These are phyloP conservation scores for Xylona heveae DNA, from an alignment of 495 filamentous ascomycete species.

Conservation along the genomic window DNA sequence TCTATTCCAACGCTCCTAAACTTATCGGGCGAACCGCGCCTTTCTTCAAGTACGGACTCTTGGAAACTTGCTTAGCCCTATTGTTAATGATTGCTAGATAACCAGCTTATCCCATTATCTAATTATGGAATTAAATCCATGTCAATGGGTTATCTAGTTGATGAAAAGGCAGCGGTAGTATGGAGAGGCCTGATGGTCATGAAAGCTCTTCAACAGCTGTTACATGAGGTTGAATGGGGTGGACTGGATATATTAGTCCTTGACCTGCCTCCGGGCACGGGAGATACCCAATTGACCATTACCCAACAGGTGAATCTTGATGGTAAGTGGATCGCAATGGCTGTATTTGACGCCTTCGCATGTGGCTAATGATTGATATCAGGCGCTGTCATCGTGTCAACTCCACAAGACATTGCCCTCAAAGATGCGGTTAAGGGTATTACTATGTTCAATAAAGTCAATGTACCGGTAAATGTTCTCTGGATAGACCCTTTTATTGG, in stretches of 20 bases:
- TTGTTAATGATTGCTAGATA: constrained; percentile 26
- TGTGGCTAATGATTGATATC: background rate
- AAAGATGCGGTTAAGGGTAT: constrained; percentile 79
- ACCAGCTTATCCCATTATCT: constrained; percentile 69
- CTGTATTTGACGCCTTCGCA: background rate
- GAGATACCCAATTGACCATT: constrained; percentile 83
- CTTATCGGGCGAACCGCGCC: constrained; percentile 47
- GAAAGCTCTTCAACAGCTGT: constrained; percentile 87
- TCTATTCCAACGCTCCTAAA: constrained; percentile 82
- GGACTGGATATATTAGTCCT: constrained; percentile 66
- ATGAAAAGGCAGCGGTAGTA: constrained; percentile 59
- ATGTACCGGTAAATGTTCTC: constrained; percentile 32
- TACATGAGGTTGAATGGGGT: constrained; percentile 87
- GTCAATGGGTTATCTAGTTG: constrained; percentile 91
- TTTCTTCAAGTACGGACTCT: constrained; percentile 31
- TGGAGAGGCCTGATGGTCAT: constrained; percentile 97
- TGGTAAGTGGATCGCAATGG: constrained; percentile 21
- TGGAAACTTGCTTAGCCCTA: constrained; percentile 4
- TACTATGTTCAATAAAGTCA: constrained; percentile 72
- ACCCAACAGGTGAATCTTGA: constrained; percentile 76
- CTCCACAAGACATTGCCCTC: constrained; percentile 77
- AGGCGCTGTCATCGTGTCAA: constrained; percentile 79
- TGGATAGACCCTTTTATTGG: too few species aligned
- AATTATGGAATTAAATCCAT: constrained; percentile 95
- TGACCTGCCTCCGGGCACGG: constrained; percentile 85